These are phyloP conservation scores for Vitis labrusca DNA, from an alignment of 164 flowering plant species.

Conservation along the genomic window DNA sequence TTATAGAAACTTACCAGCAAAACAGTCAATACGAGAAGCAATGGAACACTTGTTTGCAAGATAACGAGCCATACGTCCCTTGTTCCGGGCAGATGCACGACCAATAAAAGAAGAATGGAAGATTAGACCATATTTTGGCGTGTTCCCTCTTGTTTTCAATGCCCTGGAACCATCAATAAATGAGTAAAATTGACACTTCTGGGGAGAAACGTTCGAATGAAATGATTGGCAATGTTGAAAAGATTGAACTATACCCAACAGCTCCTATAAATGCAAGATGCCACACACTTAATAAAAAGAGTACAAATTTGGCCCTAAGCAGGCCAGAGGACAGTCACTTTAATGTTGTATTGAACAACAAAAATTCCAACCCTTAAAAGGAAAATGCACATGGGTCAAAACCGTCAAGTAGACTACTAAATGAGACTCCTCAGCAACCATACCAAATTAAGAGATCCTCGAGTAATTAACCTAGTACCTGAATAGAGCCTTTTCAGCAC, in stretches of 20 bases:
- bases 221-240: neutral
- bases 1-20: slow-evolving; percentile 53
- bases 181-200: neutral
- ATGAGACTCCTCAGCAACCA: neutral
- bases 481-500: slow-evolving; percentile 99
- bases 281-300: too few species aligned
- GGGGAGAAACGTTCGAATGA: neutral
- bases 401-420: too few species aligned
- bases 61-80: slow-evolving; percentile 98
- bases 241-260: too few species aligned
- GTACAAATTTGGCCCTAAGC: too few species aligned
- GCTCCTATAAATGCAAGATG: too few species aligned
- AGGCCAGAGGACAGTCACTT: neutral
- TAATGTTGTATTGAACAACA: neutral
- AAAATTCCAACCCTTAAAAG: neutral
- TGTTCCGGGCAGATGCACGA: slow-evolving; percentile 86
- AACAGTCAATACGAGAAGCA: slow-evolving; percentile 95
- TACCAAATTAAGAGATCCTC: neutral
- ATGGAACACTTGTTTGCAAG: slow-evolving; percentile 98
- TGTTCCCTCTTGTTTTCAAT: slow-evolving; percentile 89
- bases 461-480: slow-evolving; percentile 42
- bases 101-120: slow-evolving; percentile 98
- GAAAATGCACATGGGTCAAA: too few species aligned
- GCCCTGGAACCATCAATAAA: slow-evolving; percentile 55
- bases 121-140: slow-evolving; percentile 96